Percentiles rank a stretch among this genome's conserved stretches.
Conservation (phyloP, 1,284 basidiomycete species). For the Microbotryum intermedium region DNA sequence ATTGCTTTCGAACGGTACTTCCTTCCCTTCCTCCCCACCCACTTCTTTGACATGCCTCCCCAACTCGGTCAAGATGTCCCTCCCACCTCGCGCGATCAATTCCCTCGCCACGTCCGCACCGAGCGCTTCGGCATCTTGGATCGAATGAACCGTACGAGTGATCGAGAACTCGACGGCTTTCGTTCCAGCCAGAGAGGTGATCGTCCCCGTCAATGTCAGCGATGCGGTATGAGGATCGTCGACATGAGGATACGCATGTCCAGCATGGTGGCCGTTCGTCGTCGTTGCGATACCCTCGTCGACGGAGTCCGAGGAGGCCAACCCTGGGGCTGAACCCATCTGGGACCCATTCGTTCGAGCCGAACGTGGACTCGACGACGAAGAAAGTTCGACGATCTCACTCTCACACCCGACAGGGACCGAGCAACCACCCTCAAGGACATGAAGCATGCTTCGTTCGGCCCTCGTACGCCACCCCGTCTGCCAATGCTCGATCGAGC, state of each 20-base stretch:
- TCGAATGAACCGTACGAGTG: conserved; percentile 48
- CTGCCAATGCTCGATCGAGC: conserved; percentile 53
- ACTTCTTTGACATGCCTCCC: conserved; percentile 53
- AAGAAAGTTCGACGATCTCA: conserved; percentile 15
- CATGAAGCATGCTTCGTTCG: conserved; percentile 76
- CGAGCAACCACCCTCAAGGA: conserved; percentile 91
- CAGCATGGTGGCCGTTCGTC: neutral
- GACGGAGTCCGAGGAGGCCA: neutral
- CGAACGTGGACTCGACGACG: neutral
- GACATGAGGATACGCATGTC: neutral
- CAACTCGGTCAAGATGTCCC: conserved; percentile 69
- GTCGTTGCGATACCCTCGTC: neutral
- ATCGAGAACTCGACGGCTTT: conserved; percentile 61
- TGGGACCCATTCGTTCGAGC: neutral
- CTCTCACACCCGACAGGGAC: conserved; percentile 88
- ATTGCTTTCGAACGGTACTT: conserved; percentile 11
- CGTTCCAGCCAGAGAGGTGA: conserved; percentile 66
- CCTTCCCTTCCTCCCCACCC: conserved; percentile 8
- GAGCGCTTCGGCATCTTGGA: conserved; percentile 57
- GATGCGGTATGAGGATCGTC: conserved; percentile 35
- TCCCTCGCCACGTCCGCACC: conserved; percentile 58
- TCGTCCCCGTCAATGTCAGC: conserved; percentile 64
- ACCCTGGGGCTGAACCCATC: too few species aligned
- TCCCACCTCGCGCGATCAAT: conserved; percentile 61
- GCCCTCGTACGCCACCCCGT: conserved; percentile 58